Evolutionary conservation across 805 yeast genomes (phyloP).

Genomic region (Wickerhamiella alocasiicola): DNA sequence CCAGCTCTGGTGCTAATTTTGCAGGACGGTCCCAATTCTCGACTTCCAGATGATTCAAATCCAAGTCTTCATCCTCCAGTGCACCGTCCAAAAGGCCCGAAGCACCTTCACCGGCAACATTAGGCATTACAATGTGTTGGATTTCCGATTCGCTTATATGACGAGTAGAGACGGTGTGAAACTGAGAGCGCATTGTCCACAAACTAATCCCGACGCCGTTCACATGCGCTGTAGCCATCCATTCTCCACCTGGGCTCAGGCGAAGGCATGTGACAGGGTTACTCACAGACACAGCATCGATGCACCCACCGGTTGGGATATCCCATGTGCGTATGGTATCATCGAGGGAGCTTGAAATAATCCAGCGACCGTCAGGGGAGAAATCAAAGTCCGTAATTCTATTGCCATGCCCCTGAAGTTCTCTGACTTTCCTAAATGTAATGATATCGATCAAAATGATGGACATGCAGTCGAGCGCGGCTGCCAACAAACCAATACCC

Average conservation of each 20-base stretch:
- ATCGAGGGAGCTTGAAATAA: conserved; percentile 72
- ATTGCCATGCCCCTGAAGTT: conserved; percentile 78
- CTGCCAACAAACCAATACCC: conserved; percentile 72
- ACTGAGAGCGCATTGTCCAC: conserved; percentile 88
- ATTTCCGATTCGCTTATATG: conserved; percentile 60
- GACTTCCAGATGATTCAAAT: conserved; percentile 29
- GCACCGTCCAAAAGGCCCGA: conserved; percentile 60
- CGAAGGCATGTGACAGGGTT: conserved; percentile 70
- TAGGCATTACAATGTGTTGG: conserved; percentile 47
- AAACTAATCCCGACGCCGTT: conserved; percentile 77
- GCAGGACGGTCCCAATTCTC: conserved; percentile 26
- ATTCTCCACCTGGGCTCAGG: conserved; percentile 79
- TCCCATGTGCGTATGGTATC: conserved; percentile 93
- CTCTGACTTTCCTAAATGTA: conserved; percentile 75
- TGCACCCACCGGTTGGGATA: conserved; percentile 90
- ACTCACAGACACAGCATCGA: conserved; percentile 73
- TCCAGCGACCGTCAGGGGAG: conserved; percentile 92
- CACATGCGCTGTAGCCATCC: conserved; percentile 86
- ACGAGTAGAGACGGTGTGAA: conserved; percentile 54
- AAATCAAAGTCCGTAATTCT: conserved; percentile 80
- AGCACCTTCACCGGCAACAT: conserved; percentile 68
- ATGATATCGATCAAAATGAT: conserved; percentile 71
- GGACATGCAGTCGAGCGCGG: conserved; percentile 75
- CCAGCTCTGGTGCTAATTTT: conserved; percentile 49
- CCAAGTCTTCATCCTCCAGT: conserved; percentile 29